Conservation (phyloP, 2,329 filamentous ascomycete species). For the Tolypocladium sp. region DNA sequence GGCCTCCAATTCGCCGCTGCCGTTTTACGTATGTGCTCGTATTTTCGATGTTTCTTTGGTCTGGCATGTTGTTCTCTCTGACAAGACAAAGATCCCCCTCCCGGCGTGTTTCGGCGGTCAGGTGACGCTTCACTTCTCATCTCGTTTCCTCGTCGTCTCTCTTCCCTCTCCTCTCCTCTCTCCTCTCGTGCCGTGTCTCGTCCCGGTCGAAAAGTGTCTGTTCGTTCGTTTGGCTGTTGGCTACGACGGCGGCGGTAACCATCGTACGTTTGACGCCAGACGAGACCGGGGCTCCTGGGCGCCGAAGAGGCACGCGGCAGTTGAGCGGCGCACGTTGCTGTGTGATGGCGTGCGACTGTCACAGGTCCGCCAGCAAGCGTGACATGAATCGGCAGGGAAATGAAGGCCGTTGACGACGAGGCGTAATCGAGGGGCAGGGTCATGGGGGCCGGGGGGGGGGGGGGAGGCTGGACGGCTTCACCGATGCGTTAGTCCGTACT, state of each 20-base stretch:
- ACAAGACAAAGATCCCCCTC: neutral
- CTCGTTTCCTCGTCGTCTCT: neutral
- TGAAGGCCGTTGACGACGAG: neutral
- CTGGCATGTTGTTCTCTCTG: neutral
- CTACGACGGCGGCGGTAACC: neutral
- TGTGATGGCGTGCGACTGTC: neutral
- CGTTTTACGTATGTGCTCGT: neutral
- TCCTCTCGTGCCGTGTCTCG: neutral
- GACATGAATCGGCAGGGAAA: neutral
- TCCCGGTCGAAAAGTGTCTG: neutral
- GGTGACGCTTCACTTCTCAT: neutral
- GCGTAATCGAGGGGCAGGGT: neutral
- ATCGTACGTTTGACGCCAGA: no score
- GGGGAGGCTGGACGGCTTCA: neutral
- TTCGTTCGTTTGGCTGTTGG: neutral
- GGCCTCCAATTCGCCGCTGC: neutral
- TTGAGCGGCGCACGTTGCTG: neutral
- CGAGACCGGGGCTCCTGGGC: neutral
- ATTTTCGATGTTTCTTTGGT: neutral
- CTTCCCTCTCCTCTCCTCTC: neutral
- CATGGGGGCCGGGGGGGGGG: no score
- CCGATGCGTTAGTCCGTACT: neutral
- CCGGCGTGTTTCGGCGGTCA: neutral
- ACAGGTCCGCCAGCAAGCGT: neutral
- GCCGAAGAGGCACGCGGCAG: neutral